phyloP scores from a whole-genome alignment of 2,329 filamentous ascomycete species.

The Dryadomyces quercivorus region DNA sequence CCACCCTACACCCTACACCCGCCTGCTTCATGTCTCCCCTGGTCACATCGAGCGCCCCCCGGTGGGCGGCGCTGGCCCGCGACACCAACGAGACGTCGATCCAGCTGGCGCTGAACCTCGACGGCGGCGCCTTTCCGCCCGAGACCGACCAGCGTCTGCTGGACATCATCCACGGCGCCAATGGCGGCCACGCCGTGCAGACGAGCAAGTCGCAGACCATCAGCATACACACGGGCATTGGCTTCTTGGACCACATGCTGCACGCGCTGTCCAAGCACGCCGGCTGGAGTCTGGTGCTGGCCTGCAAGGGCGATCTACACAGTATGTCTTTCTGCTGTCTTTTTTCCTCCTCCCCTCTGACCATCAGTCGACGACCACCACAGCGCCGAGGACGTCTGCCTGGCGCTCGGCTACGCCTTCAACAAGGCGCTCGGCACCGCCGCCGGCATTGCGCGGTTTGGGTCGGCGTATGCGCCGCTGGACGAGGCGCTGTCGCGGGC shows the following conservation, averaged over 20 bases:
- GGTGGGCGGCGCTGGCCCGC: conserved; percentile 69
- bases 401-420: conserved; percentile 81
- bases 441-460: conserved; percentile 78
- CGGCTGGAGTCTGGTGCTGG: conserved; percentile 79
- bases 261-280: conserved; percentile 93
- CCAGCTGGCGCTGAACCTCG: conserved; percentile 80
- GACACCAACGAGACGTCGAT: conserved; percentile 99
- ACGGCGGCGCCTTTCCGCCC: conserved; percentile 68
- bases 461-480: conserved; percentile 81
- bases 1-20: not conserved
- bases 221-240: conserved; percentile 82
- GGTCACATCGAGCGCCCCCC: conserved; percentile 22
- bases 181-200: conserved; percentile 66
- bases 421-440: conserved; percentile 65
- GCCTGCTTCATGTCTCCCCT: conserved; percentile 14
- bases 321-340: conserved; percentile 52
- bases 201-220: conserved; percentile 76
- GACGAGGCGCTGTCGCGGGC: conserved; percentile 91
- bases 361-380: conserved; percentile 87
- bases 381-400: conserved; percentile 89
- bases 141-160: conserved; percentile 44
- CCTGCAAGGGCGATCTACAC: conserved; percentile 80
- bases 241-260: conserved; percentile 97
- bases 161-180: conserved; percentile 31
- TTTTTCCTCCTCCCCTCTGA: too few relatives aligned